A percentile compares a stretch with the other conserved stretches of the same genome.
Conservation (phyloP, 106 monocot species). For the Hemerocallis citrina region DNA sequence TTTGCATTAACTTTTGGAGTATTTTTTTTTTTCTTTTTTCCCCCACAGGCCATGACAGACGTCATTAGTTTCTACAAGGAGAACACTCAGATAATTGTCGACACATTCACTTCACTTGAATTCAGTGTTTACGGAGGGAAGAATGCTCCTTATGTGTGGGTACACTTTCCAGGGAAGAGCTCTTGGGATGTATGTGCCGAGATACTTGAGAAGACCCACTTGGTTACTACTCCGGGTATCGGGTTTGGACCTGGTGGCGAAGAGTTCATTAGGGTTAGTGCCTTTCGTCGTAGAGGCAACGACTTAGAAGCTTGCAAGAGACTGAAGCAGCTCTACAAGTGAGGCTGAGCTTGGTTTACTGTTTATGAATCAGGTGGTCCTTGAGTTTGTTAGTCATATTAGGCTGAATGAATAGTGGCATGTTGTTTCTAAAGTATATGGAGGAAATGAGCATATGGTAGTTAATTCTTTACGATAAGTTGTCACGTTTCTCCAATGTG, state of each 20-base stretch:
- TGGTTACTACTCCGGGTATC: slow-evolving; percentile 94
- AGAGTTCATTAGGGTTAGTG: slow-evolving; percentile 85
- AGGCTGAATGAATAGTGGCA: no score
- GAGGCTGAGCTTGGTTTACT: no score
- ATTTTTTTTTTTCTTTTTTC: no score
- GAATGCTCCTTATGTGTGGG: slow-evolving; percentile 99
- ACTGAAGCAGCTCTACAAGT: slow-evolving; percentile 77
- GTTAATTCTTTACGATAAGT: no score
- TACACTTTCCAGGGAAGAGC: slow-evolving; percentile 79
- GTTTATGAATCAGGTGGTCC: no score
- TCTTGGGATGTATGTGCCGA: slow-evolving; percentile 96
- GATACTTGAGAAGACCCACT: slow-evolving; percentile 88
- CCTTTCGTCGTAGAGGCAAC: slow-evolving; percentile 83
- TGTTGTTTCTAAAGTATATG: no score
- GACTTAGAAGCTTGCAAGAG: slow-evolving; percentile 76
- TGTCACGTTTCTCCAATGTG: no score
- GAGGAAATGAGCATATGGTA: no score
- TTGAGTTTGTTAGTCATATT: no score
- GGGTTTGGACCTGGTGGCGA: slow-evolving; percentile 93
- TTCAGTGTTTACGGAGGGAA: slow-evolving; percentile 81
- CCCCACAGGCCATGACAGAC: slow-evolving; percentile 69
- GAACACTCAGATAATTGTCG: slow-evolving; percentile 69
- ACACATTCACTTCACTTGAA: slow-evolving; percentile 77
- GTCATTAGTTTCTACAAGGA: slow-evolving; percentile 84
- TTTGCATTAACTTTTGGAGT: no score